Base-by-base conservation (phyloP, 345 rosid species). In the Pelargonium nanum region DNA sequence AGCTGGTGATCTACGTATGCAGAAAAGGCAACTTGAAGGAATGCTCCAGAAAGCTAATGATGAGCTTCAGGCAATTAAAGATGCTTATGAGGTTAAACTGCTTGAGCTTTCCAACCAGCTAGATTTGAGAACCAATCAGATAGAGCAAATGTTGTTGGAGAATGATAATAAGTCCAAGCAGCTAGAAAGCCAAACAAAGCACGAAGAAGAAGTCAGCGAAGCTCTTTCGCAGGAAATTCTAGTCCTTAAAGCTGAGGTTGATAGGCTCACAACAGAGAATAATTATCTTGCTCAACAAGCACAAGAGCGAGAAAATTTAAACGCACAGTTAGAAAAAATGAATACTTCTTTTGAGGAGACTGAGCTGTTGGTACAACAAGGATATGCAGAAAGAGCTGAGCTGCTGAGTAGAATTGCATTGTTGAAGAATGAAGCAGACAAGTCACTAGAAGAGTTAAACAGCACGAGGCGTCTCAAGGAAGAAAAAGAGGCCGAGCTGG, bases 1-100 rank as follows among this genome's bases (percentile, higher is more conserved):
- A 75, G 72, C 75, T 58, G 53, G 40, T 57, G 74, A 70, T 26
- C 74, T 75, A 22, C 75, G 48, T 4, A 53, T 26, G 22, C 72
- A 65, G 67, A 79, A 75, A 63, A 55, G 54, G 58, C 63, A 63
- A 66, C 58, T 75, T 15, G 80, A 75, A 62, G 75, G 62, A 58
- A 68, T 63, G 69, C 74, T 79, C 15, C 72, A 48, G 62, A 71
- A 65, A 57, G 72, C 74, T 25, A 69, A 72, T 22, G 70, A 68
- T 16, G 70, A 75, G 67, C 64, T 73, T 26, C 71, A 45, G 1
- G 34, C 60, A 25, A 65, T 65, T 53, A 66, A 19, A 52, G 65
- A 65, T 62, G 57, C 24, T 54, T 73, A 75, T 2, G 72, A 73
- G 57, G 60, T 32, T 52, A 75, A 68, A 63, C 22, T 73, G 22